Evolutionary conservation across 768 basidiomycete genomes (phyloP).

Genomic region (Hygrophorus pudorinus): DNA sequence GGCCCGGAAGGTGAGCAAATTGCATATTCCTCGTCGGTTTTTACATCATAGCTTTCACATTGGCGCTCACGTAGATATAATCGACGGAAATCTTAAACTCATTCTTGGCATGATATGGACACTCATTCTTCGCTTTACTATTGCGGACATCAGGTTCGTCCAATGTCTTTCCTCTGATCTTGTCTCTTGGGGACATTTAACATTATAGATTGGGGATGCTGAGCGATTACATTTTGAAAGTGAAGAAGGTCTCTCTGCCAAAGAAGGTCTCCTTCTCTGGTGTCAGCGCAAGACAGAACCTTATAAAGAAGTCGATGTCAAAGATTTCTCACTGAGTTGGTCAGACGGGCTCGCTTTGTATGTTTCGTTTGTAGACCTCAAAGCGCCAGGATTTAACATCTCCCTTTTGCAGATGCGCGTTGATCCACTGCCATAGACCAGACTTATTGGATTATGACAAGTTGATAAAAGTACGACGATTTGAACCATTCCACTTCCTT

Average conservation of each 20-base stretch:
- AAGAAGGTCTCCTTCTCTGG: constrained; percentile 95
- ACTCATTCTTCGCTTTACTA: constrained; percentile 92
- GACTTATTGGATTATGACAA: constrained; percentile 87
- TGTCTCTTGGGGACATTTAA: neutral
- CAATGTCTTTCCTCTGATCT: neutral
- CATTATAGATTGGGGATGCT: constrained; percentile 6
- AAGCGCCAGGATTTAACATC: constrained; percentile 1
- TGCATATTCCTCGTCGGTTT: neutral
- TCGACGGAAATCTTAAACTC: constrained; percentile 97
- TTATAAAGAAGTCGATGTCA: constrained; percentile 87
- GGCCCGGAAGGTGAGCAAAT: constrained; percentile 73
- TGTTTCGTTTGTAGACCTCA: constrained; percentile 21
- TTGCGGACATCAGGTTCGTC: constrained; percentile 91
- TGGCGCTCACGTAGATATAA: constrained; percentile 69
- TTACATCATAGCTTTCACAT: constrained; percentile 4
- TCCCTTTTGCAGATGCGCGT: constrained; percentile 64
- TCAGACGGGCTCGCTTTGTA: constrained; percentile 92
- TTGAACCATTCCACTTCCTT: constrained; percentile 6
- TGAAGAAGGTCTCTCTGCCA: constrained; percentile 97
- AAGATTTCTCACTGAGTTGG: constrained; percentile 91
- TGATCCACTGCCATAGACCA: constrained; percentile 96
- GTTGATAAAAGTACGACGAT: constrained; percentile 58
- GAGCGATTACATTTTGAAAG: constrained; percentile 30
- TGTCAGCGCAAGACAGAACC: constrained; percentile 92
- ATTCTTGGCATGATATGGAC: constrained; percentile 99